Base-by-base conservation (phyloP, 2,329 filamentous ascomycete genomes). In the Pseudophaeomoniella oleicola region DNA sequence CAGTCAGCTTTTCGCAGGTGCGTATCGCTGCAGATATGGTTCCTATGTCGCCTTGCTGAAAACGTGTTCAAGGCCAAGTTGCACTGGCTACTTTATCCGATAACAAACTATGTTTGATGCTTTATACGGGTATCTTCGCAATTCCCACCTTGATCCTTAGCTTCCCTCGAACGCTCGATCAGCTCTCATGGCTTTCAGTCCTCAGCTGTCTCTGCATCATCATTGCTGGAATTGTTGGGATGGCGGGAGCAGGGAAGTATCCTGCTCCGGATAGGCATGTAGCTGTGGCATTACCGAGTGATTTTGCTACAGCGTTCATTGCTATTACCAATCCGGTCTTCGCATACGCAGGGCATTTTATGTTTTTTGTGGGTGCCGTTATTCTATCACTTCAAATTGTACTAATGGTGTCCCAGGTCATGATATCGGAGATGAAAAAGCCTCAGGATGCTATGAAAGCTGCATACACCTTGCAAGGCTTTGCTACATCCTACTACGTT, bases 281-380 rank as follows among this genome's bases (percentile, higher is more conserved):
- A 32, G 50, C 53, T n/a, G 52, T 61, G 3, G 50, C 55, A 0
- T 49, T 54, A 5, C 46, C 56, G 0, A 60, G 54, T 22, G 39
- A 55, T 38, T 68, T 66, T 42, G 59, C 58, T 16, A 50, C 54
- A 1, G 64, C 63, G 1, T 68, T 68, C 38, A 53, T 65, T 35
- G 57, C 53, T 17, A 58, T 69, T 36, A 68, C 63, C 10, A 70
- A 71, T 43, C 66, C 67, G 1, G 66, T 70, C 0, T 71, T 71
- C 40, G 58, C 66, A 0, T 70, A 64, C 46, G 65, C 66, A 0
- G 66, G 65, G 3, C 66, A 69, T 39, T 69, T 69, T 47, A n/a
- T 27, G n/a, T n/a, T n/a, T n/a, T n/a, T n/a, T n/a, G n/a, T n/a
- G n/a, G n/a, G n/a, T n/a, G n/a, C n/a, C n/a, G n/a, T n/a, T n/a